These are phyloP conservation scores for Aspergillus fischeri DNA, from an alignment of 2,329 filamentous ascomycete genomes.

Conservation along the genomic window DNA sequence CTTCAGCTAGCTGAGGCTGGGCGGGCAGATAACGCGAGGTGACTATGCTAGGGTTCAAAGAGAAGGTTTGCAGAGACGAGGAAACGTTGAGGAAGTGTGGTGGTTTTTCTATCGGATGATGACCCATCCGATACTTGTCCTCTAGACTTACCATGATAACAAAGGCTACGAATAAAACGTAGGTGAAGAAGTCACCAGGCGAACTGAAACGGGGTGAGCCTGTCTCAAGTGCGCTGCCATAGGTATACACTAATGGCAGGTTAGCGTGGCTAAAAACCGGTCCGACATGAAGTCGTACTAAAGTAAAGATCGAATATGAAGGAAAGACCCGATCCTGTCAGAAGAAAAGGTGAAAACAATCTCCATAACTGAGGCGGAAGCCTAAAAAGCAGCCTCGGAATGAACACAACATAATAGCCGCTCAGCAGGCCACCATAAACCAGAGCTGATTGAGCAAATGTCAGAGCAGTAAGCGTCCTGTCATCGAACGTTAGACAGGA, in stretches of 20 bases:
- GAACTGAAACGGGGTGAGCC: constrained; percentile 66
- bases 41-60: constrained; percentile 16
- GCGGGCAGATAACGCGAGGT: constrained; percentile 76
- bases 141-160: constrained; percentile 71
- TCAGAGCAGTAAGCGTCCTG: constrained; percentile 65
- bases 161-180: constrained; percentile 67
- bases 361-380: constrained; percentile 60
- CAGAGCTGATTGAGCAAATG: constrained; percentile 59
- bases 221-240: constrained; percentile 69
- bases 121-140: constrained; percentile 19
- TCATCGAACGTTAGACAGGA: constrained; percentile 38
- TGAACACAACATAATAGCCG: constrained; percentile 52
- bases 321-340: constrained; percentile 52
- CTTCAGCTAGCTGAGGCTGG: constrained; percentile 67
- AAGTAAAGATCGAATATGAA: constrained; percentile 74
- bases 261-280: constrained; percentile 27
- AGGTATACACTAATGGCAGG: constrained; percentile 61
- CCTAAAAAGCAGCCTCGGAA: constrained; percentile 49
- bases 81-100: constrained; percentile 4
- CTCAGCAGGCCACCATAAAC: constrained; percentile 57
- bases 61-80: constrained; percentile 18
- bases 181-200: constrained; percentile 76
- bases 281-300: constrained; percentile 41
- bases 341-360: constrained; percentile 54
- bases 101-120: constrained; percentile 10